Evolutionary conservation across 2,329 filamentous ascomycete species (phyloP).

Genomic region (Colletotrichum sp.): DNA sequence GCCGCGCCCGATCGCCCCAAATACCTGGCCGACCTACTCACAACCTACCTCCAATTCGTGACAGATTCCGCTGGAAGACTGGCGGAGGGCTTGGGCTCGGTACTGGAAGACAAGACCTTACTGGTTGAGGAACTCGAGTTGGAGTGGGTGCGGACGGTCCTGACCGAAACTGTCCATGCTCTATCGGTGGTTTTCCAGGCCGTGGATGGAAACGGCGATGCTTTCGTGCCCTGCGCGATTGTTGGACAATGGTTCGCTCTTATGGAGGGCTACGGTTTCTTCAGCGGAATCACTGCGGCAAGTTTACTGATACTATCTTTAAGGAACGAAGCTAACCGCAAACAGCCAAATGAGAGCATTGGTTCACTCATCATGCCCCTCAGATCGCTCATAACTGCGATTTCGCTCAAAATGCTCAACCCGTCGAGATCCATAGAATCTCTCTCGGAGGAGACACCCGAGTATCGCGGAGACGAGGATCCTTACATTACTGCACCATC

Average conservation of each 20-base stretch:
- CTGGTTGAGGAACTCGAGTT: constrained; percentile 58
- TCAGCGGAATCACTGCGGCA: constrained; percentile 67
- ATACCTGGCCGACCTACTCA: constrained; percentile 49
- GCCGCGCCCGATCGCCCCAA: constrained; percentile 22
- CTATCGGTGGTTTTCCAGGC: constrained; percentile 77
- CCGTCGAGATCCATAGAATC: constrained; percentile 63
- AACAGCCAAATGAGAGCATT: constrained; percentile 42
- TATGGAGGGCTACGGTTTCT: constrained; percentile 71
- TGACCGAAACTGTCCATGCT: constrained; percentile 76
- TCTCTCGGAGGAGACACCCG: constrained; percentile 41
- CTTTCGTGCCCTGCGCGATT: constrained; percentile 62
- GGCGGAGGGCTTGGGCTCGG: constrained; percentile 52
- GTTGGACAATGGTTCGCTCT: constrained; percentile 78
- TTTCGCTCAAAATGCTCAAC: constrained; percentile 77
- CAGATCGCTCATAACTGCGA: constrained; percentile 71
- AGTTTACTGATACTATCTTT: constrained; percentile 29
- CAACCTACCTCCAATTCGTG: constrained; percentile 53
- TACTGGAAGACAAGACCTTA: constrained; percentile 54
- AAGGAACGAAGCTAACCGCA: neutral
- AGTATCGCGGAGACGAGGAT: constrained; percentile 33
- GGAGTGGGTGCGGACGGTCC: constrained; percentile 65
- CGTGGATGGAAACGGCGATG: constrained; percentile 60
- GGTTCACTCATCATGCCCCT: constrained; percentile 64
- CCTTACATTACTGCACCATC: constrained; percentile 73
- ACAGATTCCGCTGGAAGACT: constrained; percentile 54